Conservation (phyloP, 2,329 filamentous ascomycete genomes). For the Akanthomyces lecanii region DNA sequence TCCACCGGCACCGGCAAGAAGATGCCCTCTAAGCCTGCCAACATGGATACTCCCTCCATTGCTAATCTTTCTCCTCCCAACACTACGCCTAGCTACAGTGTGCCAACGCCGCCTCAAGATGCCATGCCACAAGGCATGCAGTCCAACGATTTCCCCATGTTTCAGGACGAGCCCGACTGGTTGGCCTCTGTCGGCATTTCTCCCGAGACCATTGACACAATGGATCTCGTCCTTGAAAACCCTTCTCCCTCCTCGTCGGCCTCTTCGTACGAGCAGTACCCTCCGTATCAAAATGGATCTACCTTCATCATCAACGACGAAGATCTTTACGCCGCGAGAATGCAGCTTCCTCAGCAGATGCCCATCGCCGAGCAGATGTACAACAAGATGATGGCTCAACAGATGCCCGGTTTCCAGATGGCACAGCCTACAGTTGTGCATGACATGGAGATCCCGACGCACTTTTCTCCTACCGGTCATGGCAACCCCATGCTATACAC, state of each 20-base stretch:
- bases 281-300: conserved; percentile 56
- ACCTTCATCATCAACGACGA: conserved; percentile 60
- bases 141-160: conserved; percentile 44
- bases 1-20: conserved; percentile 68
- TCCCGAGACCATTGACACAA: conserved; percentile 35
- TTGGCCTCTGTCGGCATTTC: conserved; percentile 29
- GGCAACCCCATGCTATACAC: conserved; percentile 66
- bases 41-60: conserved; percentile 55
- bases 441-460: conserved; percentile 33
- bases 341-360: conserved; percentile 52
- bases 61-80: conserved; percentile 61
- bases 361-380: conserved; percentile 36
- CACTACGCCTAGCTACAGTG: conserved; percentile 45
- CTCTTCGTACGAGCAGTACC: conserved; percentile 48
- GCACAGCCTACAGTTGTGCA: conserved; percentile 17
- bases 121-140: conserved; percentile 28
- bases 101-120: conserved; percentile 56
- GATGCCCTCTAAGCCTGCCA: conserved; percentile 40
- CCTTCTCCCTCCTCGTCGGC: conserved; percentile 34
- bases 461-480: conserved; percentile 67
- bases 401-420: conserved; percentile 36
- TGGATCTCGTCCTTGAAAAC: conserved; percentile 36
- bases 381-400: conserved; percentile 41
- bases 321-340: conserved; percentile 57
- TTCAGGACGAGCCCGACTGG: conserved; percentile 46